These are phyloP conservation scores for Agrocybe chaxingu DNA, from an alignment of 768 basidiomycete species.

Conservation along the genomic window DNA sequence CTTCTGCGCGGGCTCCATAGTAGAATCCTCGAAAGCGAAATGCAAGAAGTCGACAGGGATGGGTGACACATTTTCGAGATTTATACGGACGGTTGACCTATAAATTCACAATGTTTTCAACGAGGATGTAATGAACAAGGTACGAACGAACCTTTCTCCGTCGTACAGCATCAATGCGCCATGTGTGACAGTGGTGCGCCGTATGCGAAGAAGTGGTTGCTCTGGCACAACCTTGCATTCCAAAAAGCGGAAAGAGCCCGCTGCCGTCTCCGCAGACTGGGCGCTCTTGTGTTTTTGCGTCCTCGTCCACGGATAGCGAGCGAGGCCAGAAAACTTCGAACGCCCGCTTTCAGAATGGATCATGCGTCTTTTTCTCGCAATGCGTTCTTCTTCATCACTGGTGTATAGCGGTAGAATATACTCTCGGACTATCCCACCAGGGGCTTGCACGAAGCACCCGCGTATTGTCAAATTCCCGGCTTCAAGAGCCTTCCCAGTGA, in stretches of 20 bases:
- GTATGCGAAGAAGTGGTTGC: constrained; percentile 84
- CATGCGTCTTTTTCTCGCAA: constrained; percentile 54
- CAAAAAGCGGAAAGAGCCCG: constrained; percentile 48
- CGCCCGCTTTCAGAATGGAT: constrained; percentile 65
- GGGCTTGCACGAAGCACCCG: constrained; percentile 77
- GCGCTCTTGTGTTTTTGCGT: constrained; percentile 35
- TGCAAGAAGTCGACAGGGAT: constrained; percentile 83
- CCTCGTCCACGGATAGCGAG: constrained; percentile 63
- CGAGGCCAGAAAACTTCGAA: constrained; percentile 72
- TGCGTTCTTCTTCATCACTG: constrained; percentile 64
- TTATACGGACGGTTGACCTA: constrained; percentile 82
- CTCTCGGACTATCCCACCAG: constrained; percentile 66
- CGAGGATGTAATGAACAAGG: neutral
- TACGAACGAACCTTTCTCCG: constrained; percentile 73
- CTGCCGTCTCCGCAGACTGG: constrained; percentile 23
- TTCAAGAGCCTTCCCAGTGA: constrained; percentile 63
- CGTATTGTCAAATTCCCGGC: constrained; percentile 69
- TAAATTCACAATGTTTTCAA: constrained; percentile 6
- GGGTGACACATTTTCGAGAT: constrained; percentile 85
- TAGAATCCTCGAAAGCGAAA: constrained; percentile 89
- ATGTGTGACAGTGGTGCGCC: constrained; percentile 86
- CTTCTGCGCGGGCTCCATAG: constrained; percentile 71
- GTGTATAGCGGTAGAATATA: constrained; percentile 75
- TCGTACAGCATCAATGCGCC: constrained; percentile 94
- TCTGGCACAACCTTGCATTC: constrained; percentile 84